A percentile compares a stretch with the other conserved stretches of the same genome.
Evolutionary conservation across 2,329 filamentous ascomycete species (phyloP).

Genomic region (Neonectria hederae): DNA sequence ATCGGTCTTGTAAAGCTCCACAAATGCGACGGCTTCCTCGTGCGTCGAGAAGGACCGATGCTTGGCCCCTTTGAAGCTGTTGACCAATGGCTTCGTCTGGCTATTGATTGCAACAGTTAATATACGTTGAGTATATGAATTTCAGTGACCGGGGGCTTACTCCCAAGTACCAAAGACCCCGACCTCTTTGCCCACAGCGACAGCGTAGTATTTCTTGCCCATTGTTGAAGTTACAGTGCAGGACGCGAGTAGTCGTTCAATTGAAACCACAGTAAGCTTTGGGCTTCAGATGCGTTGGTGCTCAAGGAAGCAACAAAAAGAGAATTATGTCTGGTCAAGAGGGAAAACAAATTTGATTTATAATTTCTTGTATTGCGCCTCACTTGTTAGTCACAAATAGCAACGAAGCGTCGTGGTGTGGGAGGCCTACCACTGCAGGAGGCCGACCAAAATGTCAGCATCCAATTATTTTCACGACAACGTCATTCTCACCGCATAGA

Average conservation of each 20-base stretch:
- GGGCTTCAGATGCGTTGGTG: background rate
- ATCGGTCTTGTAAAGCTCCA: background rate
- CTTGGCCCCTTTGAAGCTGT: background rate
- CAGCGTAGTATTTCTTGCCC: slow-evolving; percentile 10
- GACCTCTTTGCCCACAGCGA: slow-evolving; percentile 10
- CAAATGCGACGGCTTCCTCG: background rate
- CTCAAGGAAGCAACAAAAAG: background rate
- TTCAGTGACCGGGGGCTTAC: background rate
- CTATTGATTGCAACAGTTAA: background rate
- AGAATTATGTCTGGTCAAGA: too few relatives aligned
- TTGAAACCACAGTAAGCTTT: background rate
- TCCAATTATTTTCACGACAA: background rate
- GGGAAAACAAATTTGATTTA: background rate
- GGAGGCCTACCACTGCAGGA: background rate
- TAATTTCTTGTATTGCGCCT: background rate
- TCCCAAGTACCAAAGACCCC: slow-evolving; percentile 10
- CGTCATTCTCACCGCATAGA: background rate
- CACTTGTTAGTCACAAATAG: background rate
- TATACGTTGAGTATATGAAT: too few relatives aligned
- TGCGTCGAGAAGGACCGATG: slow-evolving; percentile 2
- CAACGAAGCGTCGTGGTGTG: background rate
- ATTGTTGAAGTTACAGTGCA: background rate
- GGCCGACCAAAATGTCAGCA: background rate
- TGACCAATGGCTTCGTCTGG: background rate
- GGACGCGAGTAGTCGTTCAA: background rate